Percentiles rank a stretch among this genome's conserved stretches.
Conservation (phyloP, 352 stramenopile genomes). For the Phytophthora boehmeriae region DNA sequence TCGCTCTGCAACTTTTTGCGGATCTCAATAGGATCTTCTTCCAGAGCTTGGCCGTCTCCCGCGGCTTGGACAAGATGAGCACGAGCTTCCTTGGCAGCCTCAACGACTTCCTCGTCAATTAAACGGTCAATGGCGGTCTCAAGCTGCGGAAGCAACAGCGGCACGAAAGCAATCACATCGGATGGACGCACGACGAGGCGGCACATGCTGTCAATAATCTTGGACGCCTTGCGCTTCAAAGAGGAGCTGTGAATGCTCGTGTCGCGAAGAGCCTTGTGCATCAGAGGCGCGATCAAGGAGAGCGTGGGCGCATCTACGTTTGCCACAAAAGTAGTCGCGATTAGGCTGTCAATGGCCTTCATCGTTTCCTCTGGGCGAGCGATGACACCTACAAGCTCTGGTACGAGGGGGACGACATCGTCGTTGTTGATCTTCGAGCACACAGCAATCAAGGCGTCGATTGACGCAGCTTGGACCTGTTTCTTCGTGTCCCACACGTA, state of each 20-base stretch:
- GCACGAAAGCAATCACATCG: slow-evolving; percentile 92
- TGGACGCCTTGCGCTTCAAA: slow-evolving; percentile 90
- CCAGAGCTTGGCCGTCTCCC: slow-evolving; percentile 51
- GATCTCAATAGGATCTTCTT: slow-evolving; percentile 64
- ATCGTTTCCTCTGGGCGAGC: slow-evolving; percentile 91
- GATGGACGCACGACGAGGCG: slow-evolving; percentile 85
- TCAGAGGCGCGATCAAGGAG: slow-evolving; percentile 90
- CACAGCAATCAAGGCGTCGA: slow-evolving; percentile 74
- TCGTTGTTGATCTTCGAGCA: slow-evolving; percentile 92
- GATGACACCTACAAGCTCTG: slow-evolving; percentile 91
- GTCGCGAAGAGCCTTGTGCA: slow-evolving; percentile 91
- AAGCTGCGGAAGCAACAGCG: slow-evolving; percentile 91
- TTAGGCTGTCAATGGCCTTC: slow-evolving; percentile 90
- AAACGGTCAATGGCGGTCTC: slow-evolving; percentile 92
- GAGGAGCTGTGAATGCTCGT: slow-evolving; percentile 92
- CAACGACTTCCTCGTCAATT: slow-evolving; percentile 92
- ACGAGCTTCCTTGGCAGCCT: slow-evolving; percentile 60
- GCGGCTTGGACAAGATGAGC: slow-evolving; percentile 63
- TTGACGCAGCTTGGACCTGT: slow-evolving; percentile 88
- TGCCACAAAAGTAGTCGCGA: slow-evolving; percentile 93
- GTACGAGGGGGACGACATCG: slow-evolving; percentile 90
- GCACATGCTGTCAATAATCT: slow-evolving; percentile 95
- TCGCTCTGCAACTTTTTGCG: slow-evolving; percentile 54
- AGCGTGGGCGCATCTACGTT: slow-evolving; percentile 92
- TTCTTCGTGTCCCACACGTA: slow-evolving; percentile 96